Conservation (phyloP, 2,329 filamentous ascomycete species). For the Coniochaeta pulveracea region DNA sequence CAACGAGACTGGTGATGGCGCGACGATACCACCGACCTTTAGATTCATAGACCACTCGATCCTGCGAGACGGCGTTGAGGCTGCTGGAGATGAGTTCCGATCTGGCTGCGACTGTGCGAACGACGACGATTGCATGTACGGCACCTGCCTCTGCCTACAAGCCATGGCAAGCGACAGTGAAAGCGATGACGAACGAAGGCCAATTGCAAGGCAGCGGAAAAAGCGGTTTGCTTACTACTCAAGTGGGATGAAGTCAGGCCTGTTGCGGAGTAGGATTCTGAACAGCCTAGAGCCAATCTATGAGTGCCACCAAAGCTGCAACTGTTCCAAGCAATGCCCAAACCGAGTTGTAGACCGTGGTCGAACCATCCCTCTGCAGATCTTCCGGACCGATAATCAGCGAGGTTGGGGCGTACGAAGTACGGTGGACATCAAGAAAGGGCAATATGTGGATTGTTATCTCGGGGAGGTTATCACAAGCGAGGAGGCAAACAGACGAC, state of each 20-base stretch:
- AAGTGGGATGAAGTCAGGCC: slow-evolving; percentile 37
- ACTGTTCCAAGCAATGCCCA: slow-evolving; percentile 52
- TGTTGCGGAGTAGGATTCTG: slow-evolving; percentile 39
- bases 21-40: slow-evolving; percentile 50
- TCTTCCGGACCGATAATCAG: slow-evolving; percentile 56
- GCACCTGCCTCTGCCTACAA: slow-evolving; percentile 54
- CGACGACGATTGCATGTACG: slow-evolving; percentile 55
- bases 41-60: slow-evolving; percentile 55
- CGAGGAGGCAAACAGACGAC: slow-evolving; percentile 53
- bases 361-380: slow-evolving; percentile 57
- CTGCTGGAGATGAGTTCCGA: slow-evolving; percentile 49
- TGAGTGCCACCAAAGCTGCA: slow-evolving; percentile 66
- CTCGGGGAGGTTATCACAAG: slow-evolving; percentile 60
- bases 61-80: slow-evolving; percentile 46
- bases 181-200: slow-evolving; percentile 33
- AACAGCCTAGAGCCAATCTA: slow-evolving; percentile 55
- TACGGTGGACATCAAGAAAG: slow-evolving; percentile 50
- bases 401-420: slow-evolving; percentile 71
- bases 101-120: slow-evolving; percentile 57
- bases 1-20: slow-evolving; percentile 46
- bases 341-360: slow-evolving; percentile 71
- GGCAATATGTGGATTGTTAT: slow-evolving; percentile 74
- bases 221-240: slow-evolving; percentile 54
- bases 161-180: slow-evolving; percentile 45
- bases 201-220: slow-evolving; percentile 18